These are phyloP conservation scores for Cladorrhinum sp. DNA, from an alignment of 2,329 filamentous ascomycete species.

Conservation along the genomic window DNA sequence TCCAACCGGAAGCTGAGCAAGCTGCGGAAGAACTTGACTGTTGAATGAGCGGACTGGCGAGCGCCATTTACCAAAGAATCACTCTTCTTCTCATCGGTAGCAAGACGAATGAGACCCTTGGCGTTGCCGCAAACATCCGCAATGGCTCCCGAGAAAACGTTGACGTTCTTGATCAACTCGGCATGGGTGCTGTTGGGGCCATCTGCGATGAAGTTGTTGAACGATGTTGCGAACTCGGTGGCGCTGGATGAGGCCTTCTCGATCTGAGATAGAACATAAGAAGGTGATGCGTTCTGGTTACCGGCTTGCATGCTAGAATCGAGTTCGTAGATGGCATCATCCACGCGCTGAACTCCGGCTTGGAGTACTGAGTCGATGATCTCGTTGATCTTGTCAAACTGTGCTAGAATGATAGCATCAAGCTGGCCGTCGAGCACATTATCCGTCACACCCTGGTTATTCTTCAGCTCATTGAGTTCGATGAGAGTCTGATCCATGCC, in stretches of 20 bases:
- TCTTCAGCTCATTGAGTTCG: conserved; percentile 83
- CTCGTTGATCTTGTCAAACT: conserved; percentile 90
- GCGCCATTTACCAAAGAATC: conserved; percentile 81
- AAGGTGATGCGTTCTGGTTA: conserved; percentile 94
- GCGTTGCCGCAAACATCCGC: conserved; percentile 95
- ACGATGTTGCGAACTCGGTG: conserved; percentile 95
- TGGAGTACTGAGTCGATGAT: conserved; percentile 97
- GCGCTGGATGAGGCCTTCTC: conserved; percentile 93
- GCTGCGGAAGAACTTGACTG: conserved; percentile 91
- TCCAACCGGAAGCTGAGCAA: conserved; percentile 92
- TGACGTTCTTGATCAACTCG: conserved; percentile 90
- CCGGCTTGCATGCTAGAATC: conserved; percentile 98
- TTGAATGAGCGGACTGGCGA: conserved; percentile 78
- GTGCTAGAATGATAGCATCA: conserved; percentile 81
- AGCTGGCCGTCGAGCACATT: conserved; percentile 84
- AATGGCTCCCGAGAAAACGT: conserved; percentile 83
- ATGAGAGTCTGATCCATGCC: conserved; percentile 96
- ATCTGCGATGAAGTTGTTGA: conserved; percentile 98
- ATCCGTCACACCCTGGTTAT: conserved; percentile 72
- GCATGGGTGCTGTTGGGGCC: conserved; percentile 86
- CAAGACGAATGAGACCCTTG: conserved; percentile 89
- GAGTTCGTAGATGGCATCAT: conserved; percentile 94
- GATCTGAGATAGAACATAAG: conserved; percentile 93
- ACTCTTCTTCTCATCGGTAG: conserved; percentile 91
- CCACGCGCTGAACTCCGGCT: conserved; percentile 86